Evolutionary conservation across 129 eudicot genomes (phyloP), one percentile per base, ranked within the genome.

Genomic region (Scalesia atractyloides): DNA sequence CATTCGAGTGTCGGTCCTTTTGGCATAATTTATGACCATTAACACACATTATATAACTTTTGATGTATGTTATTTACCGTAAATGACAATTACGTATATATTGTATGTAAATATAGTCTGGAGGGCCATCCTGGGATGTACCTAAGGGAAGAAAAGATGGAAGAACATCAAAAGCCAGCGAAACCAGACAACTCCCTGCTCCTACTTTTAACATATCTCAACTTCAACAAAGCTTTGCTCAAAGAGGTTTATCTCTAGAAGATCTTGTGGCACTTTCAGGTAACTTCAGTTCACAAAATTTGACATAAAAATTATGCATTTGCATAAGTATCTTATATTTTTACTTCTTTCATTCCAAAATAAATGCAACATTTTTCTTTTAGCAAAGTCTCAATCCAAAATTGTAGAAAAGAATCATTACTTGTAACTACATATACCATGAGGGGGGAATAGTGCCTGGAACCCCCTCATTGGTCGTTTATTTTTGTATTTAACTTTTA

Each of bases 101-200:
- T 2, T 17, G 59, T 53, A 7, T 17, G 26, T 17, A 53, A 53
- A 53, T 53, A 53, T 6, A 66, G 56, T 66, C 71, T 5, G 71
- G 96, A 69, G 96, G 91, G 41, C 89, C 96, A 22, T 79, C 79
- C 13, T 89, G 96, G 96, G 74, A 66, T 39, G 91, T 86, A 52
- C 89, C 87, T 3, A 86, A 86, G 72, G 96, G 96, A 73, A 81
- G 96, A 79, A 86, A 82, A 69, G 96, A 89, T 68, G 91, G 96
- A 72, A 84, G 89, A 67, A 84, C 74, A 78, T 89, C 96, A 54
- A 59, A 15, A 64, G 91, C 91, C 16, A 89, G 81, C 46, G 96
- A 89, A 77, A 86, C 87, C 18, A 70, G 14, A 70, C 78, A 68
- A 64, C 88, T 66, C 5, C 56, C 91, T 11, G 71, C 82, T 74